These are phyloP conservation scores for Malassezia caprae DNA, from an alignment of 1,284 basidiomycete species.

Conservation along the genomic window DNA sequence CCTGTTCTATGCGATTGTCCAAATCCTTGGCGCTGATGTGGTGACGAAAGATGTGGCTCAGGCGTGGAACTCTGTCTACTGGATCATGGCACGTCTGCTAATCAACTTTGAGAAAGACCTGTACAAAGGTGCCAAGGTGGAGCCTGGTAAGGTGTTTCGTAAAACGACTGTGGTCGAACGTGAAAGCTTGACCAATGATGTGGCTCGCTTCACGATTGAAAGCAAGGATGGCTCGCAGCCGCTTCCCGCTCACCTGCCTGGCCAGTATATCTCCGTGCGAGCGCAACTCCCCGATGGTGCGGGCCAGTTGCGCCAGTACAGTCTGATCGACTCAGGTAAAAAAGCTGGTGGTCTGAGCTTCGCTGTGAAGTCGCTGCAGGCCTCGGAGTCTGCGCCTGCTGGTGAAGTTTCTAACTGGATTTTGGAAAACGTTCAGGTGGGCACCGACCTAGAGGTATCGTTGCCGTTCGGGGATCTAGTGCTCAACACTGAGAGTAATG, in stretches of 20 bases:
- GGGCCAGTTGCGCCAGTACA: conserved; percentile 12
- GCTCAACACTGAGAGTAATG: neutral
- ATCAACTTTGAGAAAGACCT: conserved; percentile 9
- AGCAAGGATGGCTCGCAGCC: conserved; percentile 1
- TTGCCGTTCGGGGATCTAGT: conserved; percentile 13
- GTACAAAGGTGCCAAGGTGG: conserved; percentile 2
- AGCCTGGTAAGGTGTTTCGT: conserved; percentile 13
- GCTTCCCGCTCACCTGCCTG: conserved; percentile 4
- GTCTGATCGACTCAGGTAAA: conserved; percentile 1
- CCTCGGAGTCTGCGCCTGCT: neutral
- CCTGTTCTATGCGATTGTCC: conserved; percentile 10
- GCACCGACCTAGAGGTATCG: conserved; percentile 3
- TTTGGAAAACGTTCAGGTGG: neutral
- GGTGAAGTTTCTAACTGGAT: conserved; percentile 16
- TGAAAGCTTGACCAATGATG: neutral
- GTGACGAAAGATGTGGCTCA: conserved; percentile 7
- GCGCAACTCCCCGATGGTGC: conserved; percentile 8
- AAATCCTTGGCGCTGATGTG: conserved; percentile 9
- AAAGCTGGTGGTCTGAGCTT: conserved; percentile 1
- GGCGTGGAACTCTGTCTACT: conserved; percentile 13
- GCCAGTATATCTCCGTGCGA: conserved; percentile 12
- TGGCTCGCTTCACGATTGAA: conserved; percentile 4
- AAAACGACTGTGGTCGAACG: neutral
- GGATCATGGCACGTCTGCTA: conserved; percentile 7
- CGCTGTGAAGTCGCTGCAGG: conserved; percentile 3